Percentiles rank a stretch among this genome's conserved stretches.
Conservation (phyloP, 192 early-diverging fungal species). For the Piromyces sp. region DNA sequence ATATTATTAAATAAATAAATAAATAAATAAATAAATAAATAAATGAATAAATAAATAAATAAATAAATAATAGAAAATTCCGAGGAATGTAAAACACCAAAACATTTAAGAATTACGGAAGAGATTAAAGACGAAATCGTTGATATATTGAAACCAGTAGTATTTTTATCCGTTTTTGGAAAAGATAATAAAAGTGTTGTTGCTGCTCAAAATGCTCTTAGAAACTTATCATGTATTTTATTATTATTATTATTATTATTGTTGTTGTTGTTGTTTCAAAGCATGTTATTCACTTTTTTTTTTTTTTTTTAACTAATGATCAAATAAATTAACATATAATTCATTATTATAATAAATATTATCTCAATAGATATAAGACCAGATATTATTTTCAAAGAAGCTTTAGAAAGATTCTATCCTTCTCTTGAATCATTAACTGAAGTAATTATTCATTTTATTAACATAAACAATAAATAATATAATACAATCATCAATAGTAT, state of each 20-base stretch:
- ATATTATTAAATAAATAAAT: too few species aligned
- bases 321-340: too few species aligned
- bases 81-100: conserved; percentile 43
- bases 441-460: conserved; percentile 13
- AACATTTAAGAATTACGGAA: conserved; percentile 29
- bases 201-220: conserved; percentile 42
- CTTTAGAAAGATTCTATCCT: conserved; percentile 72
- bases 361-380: conserved; percentile 49
- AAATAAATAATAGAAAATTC: conserved; percentile 37
- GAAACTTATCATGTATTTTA: conserved; percentile 50
- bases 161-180: conserved; percentile 50
- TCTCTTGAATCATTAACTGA: conserved; percentile 68
- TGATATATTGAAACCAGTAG: conserved; percentile 32
- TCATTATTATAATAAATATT: too few species aligned
- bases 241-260: too few species aligned
- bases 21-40: conserved; percentile 13
- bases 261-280: too few species aligned
- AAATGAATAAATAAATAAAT: too few species aligned
- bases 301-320: too few species aligned
- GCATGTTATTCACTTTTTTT: too few species aligned
- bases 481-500: too few species aligned
- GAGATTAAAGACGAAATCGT: conserved; percentile 42
- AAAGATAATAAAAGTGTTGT: conserved; percentile 48
- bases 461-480: neutral
- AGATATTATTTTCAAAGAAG: conserved; percentile 53